Percentiles rank a stretch among this genome's conserved stretches.
phyloP scores from a whole-genome alignment of 208 protist genomes.

The Trichomonas vaginalis region DNA sequence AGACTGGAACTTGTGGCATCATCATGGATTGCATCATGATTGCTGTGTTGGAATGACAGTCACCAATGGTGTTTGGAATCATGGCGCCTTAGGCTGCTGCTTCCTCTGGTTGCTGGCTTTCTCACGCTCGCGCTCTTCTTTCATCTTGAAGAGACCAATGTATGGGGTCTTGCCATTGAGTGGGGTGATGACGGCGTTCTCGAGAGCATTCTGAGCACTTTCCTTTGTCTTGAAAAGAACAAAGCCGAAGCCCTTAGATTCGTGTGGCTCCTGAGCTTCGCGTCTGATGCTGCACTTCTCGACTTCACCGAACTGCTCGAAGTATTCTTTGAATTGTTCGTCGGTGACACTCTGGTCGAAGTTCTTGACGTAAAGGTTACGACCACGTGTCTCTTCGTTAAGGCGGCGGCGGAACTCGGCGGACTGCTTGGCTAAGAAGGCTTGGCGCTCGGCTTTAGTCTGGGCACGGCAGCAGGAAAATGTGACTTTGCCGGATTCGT shows the following conservation, averaged over 20 bases:
- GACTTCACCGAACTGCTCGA: not conserved
- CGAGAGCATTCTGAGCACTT: not conserved
- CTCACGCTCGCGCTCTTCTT: not conserved
- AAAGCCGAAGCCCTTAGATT: not conserved
- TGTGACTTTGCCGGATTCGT: not conserved
- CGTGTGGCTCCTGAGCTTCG: not conserved
- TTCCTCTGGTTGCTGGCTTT: not conserved
- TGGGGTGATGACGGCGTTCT: not conserved
- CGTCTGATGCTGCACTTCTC: not conserved
- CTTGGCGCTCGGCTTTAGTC: not conserved
- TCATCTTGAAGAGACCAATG: not conserved
- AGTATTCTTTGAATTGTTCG: not conserved
- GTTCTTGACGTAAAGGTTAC: not conserved
- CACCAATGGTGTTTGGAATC: too few relatives aligned
- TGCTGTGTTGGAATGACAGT: too few relatives aligned
- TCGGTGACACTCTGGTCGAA: not conserved
- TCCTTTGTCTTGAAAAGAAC: not conserved
- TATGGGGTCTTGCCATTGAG: not conserved
- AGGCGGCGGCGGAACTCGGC: not conserved
- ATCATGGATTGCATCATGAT: too few relatives aligned
- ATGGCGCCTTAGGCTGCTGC: not conserved
- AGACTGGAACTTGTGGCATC: not conserved
- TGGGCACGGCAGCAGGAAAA: not conserved
- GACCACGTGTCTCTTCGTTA: not conserved
- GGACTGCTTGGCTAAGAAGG: not conserved